A percentile compares a stretch with the other conserved stretches of the same genome.
Conservation (phyloP, 148 eudicot species). For the Diospyros lotus region DNA sequence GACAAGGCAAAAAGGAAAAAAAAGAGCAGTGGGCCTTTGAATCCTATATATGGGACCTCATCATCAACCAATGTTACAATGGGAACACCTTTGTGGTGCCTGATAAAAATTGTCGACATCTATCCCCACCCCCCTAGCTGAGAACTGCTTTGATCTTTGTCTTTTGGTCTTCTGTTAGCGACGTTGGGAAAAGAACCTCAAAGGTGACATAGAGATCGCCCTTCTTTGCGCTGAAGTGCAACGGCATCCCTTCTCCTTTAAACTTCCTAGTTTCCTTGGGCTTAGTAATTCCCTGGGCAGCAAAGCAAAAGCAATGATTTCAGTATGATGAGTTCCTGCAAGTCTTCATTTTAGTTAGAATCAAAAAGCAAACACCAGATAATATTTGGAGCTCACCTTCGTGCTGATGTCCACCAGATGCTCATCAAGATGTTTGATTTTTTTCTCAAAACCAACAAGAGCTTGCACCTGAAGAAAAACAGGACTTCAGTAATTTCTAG, state of each 20-base stretch:
- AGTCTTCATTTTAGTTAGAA: background rate
- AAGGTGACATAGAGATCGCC: constrained; percentile 75
- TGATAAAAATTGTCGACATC: background rate
- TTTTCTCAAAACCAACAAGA: constrained; percentile 92
- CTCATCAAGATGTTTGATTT: constrained; percentile 82
- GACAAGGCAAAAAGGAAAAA: background rate
- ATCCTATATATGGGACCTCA: constrained; percentile 7
- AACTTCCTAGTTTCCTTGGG: constrained; percentile 86
- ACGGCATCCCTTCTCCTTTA: constrained; percentile 95
- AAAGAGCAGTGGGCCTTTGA: background rate
- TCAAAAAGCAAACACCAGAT: background rate
- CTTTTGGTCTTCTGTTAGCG: constrained; percentile 83
- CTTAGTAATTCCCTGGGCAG: constrained; percentile 63
- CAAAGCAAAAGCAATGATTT: background rate
- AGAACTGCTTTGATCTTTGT: constrained; percentile 66
- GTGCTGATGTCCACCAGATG: constrained; percentile 64
- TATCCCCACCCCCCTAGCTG: constrained; percentile 24
- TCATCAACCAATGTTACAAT: constrained; percentile 24
- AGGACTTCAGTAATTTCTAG: background rate
- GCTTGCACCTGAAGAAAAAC: constrained; percentile 67
- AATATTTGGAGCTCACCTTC: constrained; percentile 41
- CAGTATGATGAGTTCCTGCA: background rate
- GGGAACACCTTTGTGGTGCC: constrained; percentile 4
- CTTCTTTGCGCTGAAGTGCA: constrained; percentile 79
- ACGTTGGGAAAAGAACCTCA: constrained; percentile 85